Evolutionary conservation across 1,284 basidiomycete species (phyloP).

Genomic region (Cryptococcus sp.): DNA sequence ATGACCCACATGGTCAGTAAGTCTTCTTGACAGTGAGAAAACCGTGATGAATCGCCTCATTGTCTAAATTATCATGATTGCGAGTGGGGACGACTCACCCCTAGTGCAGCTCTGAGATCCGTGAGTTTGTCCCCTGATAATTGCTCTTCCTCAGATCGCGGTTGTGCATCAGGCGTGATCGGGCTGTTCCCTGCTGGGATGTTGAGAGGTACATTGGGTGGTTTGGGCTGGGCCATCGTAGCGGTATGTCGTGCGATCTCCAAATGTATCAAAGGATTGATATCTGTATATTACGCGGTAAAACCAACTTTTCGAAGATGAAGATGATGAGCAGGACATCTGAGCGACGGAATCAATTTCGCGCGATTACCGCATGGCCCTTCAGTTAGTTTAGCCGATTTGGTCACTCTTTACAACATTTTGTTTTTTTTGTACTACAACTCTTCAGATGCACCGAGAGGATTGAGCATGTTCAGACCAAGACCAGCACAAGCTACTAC

Average conservation of each 20-base stretch:
- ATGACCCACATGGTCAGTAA: not conserved
- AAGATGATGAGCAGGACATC: too few relatives aligned
- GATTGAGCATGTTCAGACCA: constrained; percentile 25
- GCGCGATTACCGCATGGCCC: too few relatives aligned
- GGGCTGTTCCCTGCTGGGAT: constrained; percentile 22
- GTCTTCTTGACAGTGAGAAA: too few relatives aligned
- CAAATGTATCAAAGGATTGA: too few relatives aligned
- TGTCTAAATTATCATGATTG: too few relatives aligned
- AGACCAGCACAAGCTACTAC: constrained; percentile 1
- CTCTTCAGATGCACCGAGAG: too few relatives aligned
- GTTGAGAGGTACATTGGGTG: constrained; percentile 11
- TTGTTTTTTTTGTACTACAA: too few relatives aligned
- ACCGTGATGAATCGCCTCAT: not conserved
- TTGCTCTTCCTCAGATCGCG: constrained; percentile 14
- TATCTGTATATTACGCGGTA: too few relatives aligned
- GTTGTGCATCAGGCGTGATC: constrained; percentile 17
- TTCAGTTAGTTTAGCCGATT: too few relatives aligned
- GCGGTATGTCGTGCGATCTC: not conserved
- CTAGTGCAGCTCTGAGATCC: constrained; percentile 18
- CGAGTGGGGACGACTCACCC: constrained; percentile 5
- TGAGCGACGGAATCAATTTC: too few relatives aligned
- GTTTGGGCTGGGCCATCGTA: constrained; percentile 3
- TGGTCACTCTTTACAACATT: too few relatives aligned
- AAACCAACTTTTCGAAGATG: too few relatives aligned
- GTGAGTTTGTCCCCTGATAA: constrained; percentile 13